phyloP scores from a whole-genome alignment of 257 asterid genomes.

The Fraxinus excelsior region DNA sequence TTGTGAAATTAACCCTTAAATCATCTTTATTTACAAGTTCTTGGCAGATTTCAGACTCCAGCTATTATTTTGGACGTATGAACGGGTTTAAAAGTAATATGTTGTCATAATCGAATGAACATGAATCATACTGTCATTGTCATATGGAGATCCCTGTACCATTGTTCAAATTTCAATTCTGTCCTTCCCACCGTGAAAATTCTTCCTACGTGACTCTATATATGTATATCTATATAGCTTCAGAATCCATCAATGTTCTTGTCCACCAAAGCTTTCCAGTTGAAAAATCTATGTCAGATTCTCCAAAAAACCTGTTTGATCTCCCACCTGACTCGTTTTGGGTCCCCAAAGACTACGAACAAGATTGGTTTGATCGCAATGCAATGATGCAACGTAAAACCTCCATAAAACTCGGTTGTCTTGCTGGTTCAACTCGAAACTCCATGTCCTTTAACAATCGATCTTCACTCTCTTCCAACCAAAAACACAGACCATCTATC shows the following conservation, averaged over 20 bases:
- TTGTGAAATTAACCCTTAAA: too few species aligned
- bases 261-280: background rate
- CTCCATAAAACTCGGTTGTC: slow-evolving; percentile 40
- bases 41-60: background rate
- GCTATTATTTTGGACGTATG: background rate
- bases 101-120: too few species aligned
- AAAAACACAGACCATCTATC: slow-evolving; percentile 30
- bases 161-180: slow-evolving; percentile 20
- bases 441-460: slow-evolving; percentile 36
- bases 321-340: slow-evolving; percentile 68
- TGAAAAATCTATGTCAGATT: slow-evolving; percentile 16
- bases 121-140: background rate
- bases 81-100: background rate
- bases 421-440: slow-evolving; percentile 20
- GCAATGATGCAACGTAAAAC: slow-evolving; percentile 60
- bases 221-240: background rate
- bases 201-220: slow-evolving; percentile 2
- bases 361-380: slow-evolving; percentile 54
- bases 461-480: slow-evolving; percentile 19
- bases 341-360: slow-evolving; percentile 47
- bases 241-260: background rate
- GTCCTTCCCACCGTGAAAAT: slow-evolving; percentile 4
- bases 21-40: background rate
- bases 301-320: slow-evolving; percentile 36
- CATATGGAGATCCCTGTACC: slow-evolving; percentile 35